Conservation (phyloP, 768 basidiomycete genomes). For the Panaeolus papilionaceus region DNA sequence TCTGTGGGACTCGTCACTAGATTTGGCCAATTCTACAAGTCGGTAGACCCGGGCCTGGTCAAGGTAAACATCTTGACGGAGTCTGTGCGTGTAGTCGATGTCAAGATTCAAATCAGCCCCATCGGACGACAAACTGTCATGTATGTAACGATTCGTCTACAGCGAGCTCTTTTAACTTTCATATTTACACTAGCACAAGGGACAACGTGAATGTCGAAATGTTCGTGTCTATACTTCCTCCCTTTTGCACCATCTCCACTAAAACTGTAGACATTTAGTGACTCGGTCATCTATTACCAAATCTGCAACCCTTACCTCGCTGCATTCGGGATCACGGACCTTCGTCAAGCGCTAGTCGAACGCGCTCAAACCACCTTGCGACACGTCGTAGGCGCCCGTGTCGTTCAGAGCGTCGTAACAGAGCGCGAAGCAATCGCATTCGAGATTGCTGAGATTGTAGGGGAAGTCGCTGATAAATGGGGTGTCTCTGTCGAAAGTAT, state of each 20-base stretch:
- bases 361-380: conserved; percentile 93
- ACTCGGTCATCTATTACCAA: conserved; percentile 93
- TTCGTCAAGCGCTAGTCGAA: conserved; percentile 83
- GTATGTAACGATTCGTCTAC: conserved; percentile 35
- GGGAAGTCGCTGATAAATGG: conserved; percentile 92
- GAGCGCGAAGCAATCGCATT: conserved; percentile 96
- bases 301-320: conserved; percentile 90
- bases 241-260: not conserved
- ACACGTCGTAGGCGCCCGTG: conserved; percentile 93
- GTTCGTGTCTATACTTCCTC: conserved; percentile 38
- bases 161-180: conserved; percentile 18
- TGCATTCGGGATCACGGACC: conserved; percentile 90
- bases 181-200: conserved; percentile 58
- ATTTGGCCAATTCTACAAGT: conserved; percentile 95
- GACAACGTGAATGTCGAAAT: conserved; percentile 96
- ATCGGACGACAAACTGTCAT: conserved; percentile 90
- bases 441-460: conserved; percentile 95
- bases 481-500: conserved; percentile 96
- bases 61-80: conserved; percentile 96
- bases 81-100: conserved; percentile 82
- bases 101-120: conserved; percentile 92
- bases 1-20: conserved; percentile 89
- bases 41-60: conserved; percentile 90
- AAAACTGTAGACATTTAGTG: conserved; percentile 47
- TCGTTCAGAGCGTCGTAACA: conserved; percentile 94